Evolutionary conservation across 1,284 basidiomycete species (phyloP), one percentile per base, ranked within the genome.

Genomic region (Boletus sp.): DNA sequence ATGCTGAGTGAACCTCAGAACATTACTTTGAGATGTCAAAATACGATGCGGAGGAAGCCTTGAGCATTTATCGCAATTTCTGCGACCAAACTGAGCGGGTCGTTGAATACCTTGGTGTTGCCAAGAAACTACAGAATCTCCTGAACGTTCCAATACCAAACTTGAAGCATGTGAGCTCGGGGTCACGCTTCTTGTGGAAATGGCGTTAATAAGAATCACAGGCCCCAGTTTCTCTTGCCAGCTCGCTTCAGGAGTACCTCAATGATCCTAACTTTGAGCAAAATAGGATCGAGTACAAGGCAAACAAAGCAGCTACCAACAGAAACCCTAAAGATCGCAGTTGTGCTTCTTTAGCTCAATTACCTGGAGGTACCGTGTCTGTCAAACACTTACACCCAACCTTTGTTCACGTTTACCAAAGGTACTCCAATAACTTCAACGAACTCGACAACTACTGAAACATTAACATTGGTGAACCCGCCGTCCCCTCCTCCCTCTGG

Each of bases 1-100:
- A 12, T 53, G 44, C 48, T 65, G 8, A 63, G 46, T 22, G 44
- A 36, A 47, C 36, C 27, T n/a, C 56, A 91, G 96, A 98, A 65
- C 90, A 96, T 70, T 99, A 98, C 70, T 98, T 99, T 64, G 95
- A 98, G 65, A 99, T 99, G 96, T 92, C 93, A 4, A 88, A 91
- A 57, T 70, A 85, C 19, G 95, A 99, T 66, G 96, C 95, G 0
- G 75, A 81, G 46, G 82, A 89, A 30, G 89, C 96, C 2, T 80
- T 99, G 27, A 72, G 75, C 26, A 86, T 98, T 53, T 99, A 99
- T 73, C 90, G 92, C 51, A 82, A 88, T 53, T 99, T 99, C 69
- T 96, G 94, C 71, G 84, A 82, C 52, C 93, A 99, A 67, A 94
- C 95, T 0, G 94, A 98, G 64, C 78, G 78, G 44, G 94, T 98